Conservation (phyloP, 129 eudicot genomes). For the Cynara cardunculus region DNA sequence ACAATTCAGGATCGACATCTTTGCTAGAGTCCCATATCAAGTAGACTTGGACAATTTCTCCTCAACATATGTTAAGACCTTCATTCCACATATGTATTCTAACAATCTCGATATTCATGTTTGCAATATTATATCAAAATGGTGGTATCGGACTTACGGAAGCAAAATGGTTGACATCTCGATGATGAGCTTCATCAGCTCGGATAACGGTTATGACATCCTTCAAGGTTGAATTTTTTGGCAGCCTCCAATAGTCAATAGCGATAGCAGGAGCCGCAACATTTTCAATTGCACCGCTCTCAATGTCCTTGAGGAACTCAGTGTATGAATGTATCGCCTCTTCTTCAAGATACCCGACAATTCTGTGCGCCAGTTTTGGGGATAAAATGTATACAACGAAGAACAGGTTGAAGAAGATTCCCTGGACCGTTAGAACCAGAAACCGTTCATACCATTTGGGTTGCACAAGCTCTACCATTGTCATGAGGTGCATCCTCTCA, state of each 20-base stretch:
- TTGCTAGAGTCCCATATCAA: neutral
- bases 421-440: constrained; percentile 87
- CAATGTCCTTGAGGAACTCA: constrained; percentile 84
- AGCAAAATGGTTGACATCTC: constrained; percentile 98
- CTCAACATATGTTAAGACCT: neutral
- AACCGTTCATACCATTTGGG: constrained; percentile 94
- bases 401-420: constrained; percentile 82
- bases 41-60: neutral
- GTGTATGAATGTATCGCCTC: constrained; percentile 96
- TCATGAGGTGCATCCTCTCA: constrained; percentile 97
- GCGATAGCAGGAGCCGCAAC: constrained; percentile 96
- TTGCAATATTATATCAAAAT: neutral
- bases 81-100: neutral
- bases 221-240: constrained; percentile 75
- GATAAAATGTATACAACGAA: constrained; percentile 69
- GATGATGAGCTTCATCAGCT: constrained; percentile 99
- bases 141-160: constrained; percentile 56
- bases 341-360: constrained; percentile 94
- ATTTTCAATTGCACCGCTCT: constrained; percentile 72
- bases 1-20: neutral
- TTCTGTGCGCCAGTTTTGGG: constrained; percentile 90
- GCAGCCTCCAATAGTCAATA: constrained; percentile 92
- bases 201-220: constrained; percentile 89
- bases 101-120: neutral
- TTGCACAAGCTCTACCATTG: constrained; percentile 96